Percentiles rank a stretch among this genome's conserved stretches.
Evolutionary conservation across 352 stramenopile genomes (phyloP).

Genomic region (Globisporangium acanthophoron): DNA sequence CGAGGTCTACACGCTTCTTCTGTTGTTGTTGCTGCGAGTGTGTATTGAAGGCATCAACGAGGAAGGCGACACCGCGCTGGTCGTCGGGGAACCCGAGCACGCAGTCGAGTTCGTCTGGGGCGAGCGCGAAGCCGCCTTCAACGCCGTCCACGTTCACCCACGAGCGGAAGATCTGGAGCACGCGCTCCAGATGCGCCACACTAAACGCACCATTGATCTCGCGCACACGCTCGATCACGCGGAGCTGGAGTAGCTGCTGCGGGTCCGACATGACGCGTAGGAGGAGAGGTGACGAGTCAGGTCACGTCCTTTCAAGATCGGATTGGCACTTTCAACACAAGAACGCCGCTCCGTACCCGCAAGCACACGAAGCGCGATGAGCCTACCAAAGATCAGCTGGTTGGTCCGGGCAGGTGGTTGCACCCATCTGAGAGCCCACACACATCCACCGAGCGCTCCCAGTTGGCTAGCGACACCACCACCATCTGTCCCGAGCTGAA

Average conservation of each 20-base stretch:
- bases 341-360: too few relatives aligned
- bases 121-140: constrained; percentile 57
- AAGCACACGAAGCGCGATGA: background rate
- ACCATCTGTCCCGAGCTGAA: background rate
- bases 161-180: constrained; percentile 44
- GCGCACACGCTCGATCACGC: constrained; percentile 29
- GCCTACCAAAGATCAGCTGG: background rate
- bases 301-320: background rate
- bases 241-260: background rate
- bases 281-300: background rate
- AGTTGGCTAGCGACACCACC: background rate
- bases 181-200: constrained; percentile 47
- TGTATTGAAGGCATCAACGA: constrained; percentile 38
- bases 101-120: constrained; percentile 53
- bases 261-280: background rate
- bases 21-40: background rate
- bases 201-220: constrained; percentile 37
- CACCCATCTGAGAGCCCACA: background rate
- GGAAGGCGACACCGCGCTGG: constrained; percentile 31
- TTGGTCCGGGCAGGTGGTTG: background rate
- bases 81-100: constrained; percentile 44
- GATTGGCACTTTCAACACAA: background rate
- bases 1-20: constrained; percentile 35
- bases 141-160: constrained; percentile 48
- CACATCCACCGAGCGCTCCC: background rate